Conservation (phyloP, 1,139 yeast species). For the Meyerozyma carpophila region DNA sequence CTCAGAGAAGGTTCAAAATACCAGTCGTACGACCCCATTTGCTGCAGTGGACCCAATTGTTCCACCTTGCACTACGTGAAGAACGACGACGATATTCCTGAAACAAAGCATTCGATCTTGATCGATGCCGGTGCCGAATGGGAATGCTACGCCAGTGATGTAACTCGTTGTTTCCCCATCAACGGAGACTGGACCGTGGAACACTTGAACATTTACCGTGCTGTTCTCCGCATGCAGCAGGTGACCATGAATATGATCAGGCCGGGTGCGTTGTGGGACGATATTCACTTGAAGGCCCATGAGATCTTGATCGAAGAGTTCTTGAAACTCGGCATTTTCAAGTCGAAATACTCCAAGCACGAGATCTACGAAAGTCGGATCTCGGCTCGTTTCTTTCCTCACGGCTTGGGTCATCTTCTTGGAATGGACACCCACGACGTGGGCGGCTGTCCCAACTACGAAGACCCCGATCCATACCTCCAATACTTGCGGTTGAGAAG, state of each 20-base stretch:
- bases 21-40: constrained; percentile 90
- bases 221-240: constrained; percentile 81
- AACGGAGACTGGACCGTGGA: constrained; percentile 86
- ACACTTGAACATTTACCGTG: constrained; percentile 72
- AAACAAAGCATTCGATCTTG: constrained; percentile 55
- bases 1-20: constrained; percentile 88
- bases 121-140: constrained; percentile 98
- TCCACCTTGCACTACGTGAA: constrained; percentile 87
- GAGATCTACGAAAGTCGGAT: constrained; percentile 68
- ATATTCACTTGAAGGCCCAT: constrained; percentile 76
- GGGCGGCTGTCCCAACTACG: constrained; percentile 81
- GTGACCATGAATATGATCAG: constrained; percentile 62
- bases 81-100: constrained; percentile 63
- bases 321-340: constrained; percentile 71
- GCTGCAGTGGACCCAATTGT: constrained; percentile 90
- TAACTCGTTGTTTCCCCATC: constrained; percentile 92
- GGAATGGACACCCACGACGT: constrained; percentile 98
- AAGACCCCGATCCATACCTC: constrained; percentile 72
- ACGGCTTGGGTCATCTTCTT: constrained; percentile 88
- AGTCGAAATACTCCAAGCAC: constrained; percentile 49
- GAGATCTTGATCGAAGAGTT: constrained; percentile 68
- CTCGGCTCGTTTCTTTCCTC: constrained; percentile 83
- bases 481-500: constrained; percentile 79
- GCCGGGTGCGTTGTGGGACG: constrained; percentile 87
- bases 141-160: constrained; percentile 89